phyloP scores from a whole-genome alignment of 768 basidiomycete genomes.

The Mycena kentingensis region DNA sequence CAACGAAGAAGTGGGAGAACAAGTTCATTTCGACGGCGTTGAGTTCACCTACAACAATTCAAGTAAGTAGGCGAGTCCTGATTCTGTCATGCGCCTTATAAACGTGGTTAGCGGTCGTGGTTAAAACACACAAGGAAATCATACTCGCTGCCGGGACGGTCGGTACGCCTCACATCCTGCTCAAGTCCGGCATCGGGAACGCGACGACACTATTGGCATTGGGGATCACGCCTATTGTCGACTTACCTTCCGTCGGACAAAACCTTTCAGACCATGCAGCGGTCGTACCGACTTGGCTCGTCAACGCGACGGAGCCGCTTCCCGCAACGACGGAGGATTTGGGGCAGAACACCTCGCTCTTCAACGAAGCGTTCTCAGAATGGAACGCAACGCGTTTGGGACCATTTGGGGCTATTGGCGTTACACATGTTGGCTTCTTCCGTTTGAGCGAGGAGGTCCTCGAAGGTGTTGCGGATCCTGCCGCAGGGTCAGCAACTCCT shows the following conservation, averaged over 20 bases:
- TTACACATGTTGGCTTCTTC: too few relatives aligned
- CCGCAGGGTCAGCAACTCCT: not conserved
- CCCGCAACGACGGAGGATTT: not conserved
- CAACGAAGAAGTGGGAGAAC: too few relatives aligned
- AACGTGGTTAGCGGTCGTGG: not conserved
- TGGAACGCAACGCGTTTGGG: too few relatives aligned
- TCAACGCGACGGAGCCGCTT: conserved; percentile 1
- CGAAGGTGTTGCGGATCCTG: too few relatives aligned
- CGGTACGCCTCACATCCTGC: too few relatives aligned
- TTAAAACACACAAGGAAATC: not conserved
- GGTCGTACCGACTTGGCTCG: not conserved
- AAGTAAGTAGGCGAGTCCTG: too few relatives aligned
- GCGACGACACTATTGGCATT: not conserved
- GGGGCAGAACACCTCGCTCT: not conserved
- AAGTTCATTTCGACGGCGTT: too few relatives aligned
- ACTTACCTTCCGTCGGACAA: conserved; percentile 19
- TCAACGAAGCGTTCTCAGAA: conserved; percentile 6
- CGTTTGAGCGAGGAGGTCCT: too few relatives aligned
- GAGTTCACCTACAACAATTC: too few relatives aligned
- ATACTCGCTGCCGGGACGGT: not conserved
- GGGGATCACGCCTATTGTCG: conserved; percentile 5
- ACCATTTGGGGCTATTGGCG: too few relatives aligned
- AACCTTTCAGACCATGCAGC: conserved; percentile 14
- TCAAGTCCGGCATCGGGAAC: conserved; percentile 25
- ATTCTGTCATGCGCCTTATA: too few relatives aligned